Percentiles rank a stretch among this genome's conserved stretches.
phyloP scores from a whole-genome alignment of 2,329 filamentous ascomycete species.

The Graphium sp. region DNA sequence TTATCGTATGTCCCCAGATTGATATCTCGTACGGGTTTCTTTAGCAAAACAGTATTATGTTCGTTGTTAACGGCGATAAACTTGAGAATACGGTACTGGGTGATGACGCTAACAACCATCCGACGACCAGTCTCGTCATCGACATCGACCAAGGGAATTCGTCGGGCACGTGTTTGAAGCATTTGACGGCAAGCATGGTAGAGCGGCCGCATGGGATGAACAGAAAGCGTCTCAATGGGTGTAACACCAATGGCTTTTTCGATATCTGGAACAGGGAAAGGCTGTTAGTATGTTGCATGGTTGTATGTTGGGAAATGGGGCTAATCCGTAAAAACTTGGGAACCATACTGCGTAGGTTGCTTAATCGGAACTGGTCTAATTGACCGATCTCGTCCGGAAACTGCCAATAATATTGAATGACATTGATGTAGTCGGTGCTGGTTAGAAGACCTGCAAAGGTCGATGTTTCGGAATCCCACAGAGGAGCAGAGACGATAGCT shows the following conservation, averaged over 20 bases:
- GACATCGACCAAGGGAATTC: constrained; percentile 83
- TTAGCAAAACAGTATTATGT: constrained; percentile 71
- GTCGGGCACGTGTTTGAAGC: constrained; percentile 80
- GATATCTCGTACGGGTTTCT: constrained; percentile 74
- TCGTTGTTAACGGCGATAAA: constrained; percentile 91
- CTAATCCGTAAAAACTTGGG: background rate
- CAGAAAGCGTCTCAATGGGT: constrained; percentile 89
- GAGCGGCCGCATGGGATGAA: constrained; percentile 74
- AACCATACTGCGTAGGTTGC: constrained; percentile 66
- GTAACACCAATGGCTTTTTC: constrained; percentile 84
- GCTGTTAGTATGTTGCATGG: background rate
- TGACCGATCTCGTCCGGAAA: constrained; percentile 79
- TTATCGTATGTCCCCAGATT: constrained; percentile 71
- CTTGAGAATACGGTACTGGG: constrained; percentile 95
- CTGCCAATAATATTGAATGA: constrained; percentile 98
- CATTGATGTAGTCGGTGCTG: constrained; percentile 94
- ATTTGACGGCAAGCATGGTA: constrained; percentile 93
- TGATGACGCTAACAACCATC: constrained; percentile 92
- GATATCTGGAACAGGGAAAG: constrained; percentile 45
- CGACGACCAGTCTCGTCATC: constrained; percentile 88
- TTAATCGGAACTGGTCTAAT: constrained; percentile 85
- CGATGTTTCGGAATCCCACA: constrained; percentile 90
- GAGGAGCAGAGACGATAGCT: constrained; percentile 94
- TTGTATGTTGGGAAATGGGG: background rate
- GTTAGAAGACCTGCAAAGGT: constrained; percentile 90